A percentile compares a stretch with the other conserved stretches of the same genome.
These are phyloP conservation scores for Brasenia schreberi DNA, from an alignment of 164 flowering plant genomes.

Conservation along the genomic window DNA sequence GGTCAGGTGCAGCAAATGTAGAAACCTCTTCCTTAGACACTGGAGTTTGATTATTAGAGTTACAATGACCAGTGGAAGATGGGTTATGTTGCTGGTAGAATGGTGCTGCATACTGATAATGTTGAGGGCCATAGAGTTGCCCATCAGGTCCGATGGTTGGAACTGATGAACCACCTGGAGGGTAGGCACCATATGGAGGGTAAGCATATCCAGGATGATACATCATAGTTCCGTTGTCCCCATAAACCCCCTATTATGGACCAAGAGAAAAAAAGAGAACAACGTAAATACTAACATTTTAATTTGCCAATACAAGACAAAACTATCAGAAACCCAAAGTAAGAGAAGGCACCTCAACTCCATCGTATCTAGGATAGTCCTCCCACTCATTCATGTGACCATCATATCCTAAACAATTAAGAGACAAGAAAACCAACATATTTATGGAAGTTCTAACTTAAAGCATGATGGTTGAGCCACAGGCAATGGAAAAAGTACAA, in stretches of 20 bases:
- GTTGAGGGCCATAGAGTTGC: slow-evolving; percentile 69
- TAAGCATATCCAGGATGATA: slow-evolving; percentile 65
- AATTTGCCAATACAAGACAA: too few species aligned
- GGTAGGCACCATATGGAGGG: slow-evolving; percentile 59
- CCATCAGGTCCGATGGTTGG: slow-evolving; percentile 74
- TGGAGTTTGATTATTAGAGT: slow-evolving; percentile 17
- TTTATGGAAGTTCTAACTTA: too few species aligned
- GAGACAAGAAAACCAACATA: background rate
- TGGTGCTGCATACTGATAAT: slow-evolving; percentile 56
- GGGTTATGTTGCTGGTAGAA: slow-evolving; percentile 46
- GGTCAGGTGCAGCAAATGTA: slow-evolving; percentile 34
- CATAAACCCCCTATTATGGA: slow-evolving; percentile 40
- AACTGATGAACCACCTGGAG: slow-evolving; percentile 50
- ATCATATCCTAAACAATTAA: slow-evolving; percentile 38
- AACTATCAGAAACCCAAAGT: background rate
- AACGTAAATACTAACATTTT: background rate
- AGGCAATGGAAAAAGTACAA: background rate
- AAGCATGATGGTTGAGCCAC: background rate
- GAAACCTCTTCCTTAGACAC: slow-evolving; percentile 28
- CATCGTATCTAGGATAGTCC: slow-evolving; percentile 48
- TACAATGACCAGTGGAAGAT: slow-evolving; percentile 20
- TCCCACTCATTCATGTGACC: slow-evolving; percentile 51
- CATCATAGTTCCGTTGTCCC: slow-evolving; percentile 52
- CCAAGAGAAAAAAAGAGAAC: background rate
- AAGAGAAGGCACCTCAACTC: slow-evolving; percentile 49